Base-by-base conservation (phyloP, 2,329 filamentous ascomycete species). In the Fusarium abutilonis region DNA sequence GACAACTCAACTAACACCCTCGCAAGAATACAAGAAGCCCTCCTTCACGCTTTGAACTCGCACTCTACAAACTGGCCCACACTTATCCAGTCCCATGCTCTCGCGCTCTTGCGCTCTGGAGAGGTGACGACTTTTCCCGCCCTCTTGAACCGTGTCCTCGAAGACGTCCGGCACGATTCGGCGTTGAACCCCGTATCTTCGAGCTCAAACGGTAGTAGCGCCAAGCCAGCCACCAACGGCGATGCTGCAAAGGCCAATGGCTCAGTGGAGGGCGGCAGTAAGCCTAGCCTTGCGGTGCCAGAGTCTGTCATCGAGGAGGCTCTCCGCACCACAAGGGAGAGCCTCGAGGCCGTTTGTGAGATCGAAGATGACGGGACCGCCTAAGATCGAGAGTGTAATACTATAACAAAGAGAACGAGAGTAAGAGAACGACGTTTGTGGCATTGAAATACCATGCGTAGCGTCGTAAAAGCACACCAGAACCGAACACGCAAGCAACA, bases 41-140 rank as follows among this genome's bases (percentile, higher is more conserved):
- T 89, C 70, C 82, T 88, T 38, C 86, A 89, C 76, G 74, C 83
- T 58, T 83, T 89, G 48, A 79, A 89, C 73, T 77, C 86, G 44
- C 79, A 87, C 75, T 73, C 78, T 5, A 77, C 81, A 63, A 86
- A 89, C 78, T 89, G 86, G 86, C 86, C 86, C 3, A 86, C 86
- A 10, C 69, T 77, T 44, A 77, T 89, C 61, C 84, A 88, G 68
- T 74, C 77, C 51, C 86, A 88, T 74, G 86, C 86, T 35, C 80
- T 88, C 31, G 65, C 79, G 17, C 82, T 89, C 64, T 81, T 89
- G 21, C 86, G 86, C 60, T 82, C 80, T 40, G 85, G 85, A 73
- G 83, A 88, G 60, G 80, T 82, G 44, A 81, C 79, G 19, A 86
- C 82, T 6, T 89, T 88, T 71, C 86, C 86, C 2, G 80, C 79